phyloP scores from a whole-genome alignment of 2,329 filamentous ascomycete genomes.

The Diplodia scrobiculata region DNA sequence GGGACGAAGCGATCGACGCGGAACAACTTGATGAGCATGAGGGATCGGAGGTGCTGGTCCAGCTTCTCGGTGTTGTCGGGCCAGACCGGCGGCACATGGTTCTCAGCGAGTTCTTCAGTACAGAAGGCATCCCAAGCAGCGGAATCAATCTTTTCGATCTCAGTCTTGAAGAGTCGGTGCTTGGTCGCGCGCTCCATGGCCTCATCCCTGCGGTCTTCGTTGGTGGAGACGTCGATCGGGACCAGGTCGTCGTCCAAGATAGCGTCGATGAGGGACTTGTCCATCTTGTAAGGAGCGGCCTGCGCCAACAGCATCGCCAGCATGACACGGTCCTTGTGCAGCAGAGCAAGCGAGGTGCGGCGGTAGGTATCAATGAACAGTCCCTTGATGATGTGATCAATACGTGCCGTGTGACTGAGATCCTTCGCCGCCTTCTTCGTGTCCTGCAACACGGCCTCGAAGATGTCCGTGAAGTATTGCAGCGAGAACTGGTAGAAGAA shows the following conservation, averaged over 20 bases:
- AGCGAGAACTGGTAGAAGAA: constrained; percentile 99
- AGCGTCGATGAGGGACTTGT: constrained; percentile 82
- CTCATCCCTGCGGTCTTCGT: constrained; percentile 64
- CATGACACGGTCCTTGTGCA: constrained; percentile 93
- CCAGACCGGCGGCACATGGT: constrained; percentile 76
- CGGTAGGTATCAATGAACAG: constrained; percentile 90
- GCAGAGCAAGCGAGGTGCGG: constrained; percentile 85
- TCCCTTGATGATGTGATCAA: constrained; percentile 87
- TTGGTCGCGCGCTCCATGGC: constrained; percentile 69
- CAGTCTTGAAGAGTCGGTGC: constrained; percentile 72
- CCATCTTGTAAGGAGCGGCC: constrained; percentile 94
- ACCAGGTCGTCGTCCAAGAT: constrained; percentile 77
- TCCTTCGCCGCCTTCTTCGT: constrained; percentile 72
- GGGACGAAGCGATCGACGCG: constrained; percentile 94
- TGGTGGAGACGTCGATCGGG: constrained; percentile 76
- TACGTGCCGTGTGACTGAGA: constrained; percentile 74
- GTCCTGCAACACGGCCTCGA: constrained; percentile 82
- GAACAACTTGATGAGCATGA: constrained; percentile 91
- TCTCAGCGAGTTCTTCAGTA: constrained; percentile 81
- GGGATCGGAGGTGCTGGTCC: constrained; percentile 77
- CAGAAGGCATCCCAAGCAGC: constrained; percentile 81
- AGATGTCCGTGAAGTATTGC: constrained; percentile 97
- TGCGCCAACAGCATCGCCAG: constrained; percentile 93
- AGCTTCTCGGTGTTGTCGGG: constrained; percentile 63
- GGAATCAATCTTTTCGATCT: constrained; percentile 63